These are phyloP conservation scores for Trichoderma asperellum DNA, from an alignment of 2,329 filamentous ascomycete genomes.

Conservation along the genomic window DNA sequence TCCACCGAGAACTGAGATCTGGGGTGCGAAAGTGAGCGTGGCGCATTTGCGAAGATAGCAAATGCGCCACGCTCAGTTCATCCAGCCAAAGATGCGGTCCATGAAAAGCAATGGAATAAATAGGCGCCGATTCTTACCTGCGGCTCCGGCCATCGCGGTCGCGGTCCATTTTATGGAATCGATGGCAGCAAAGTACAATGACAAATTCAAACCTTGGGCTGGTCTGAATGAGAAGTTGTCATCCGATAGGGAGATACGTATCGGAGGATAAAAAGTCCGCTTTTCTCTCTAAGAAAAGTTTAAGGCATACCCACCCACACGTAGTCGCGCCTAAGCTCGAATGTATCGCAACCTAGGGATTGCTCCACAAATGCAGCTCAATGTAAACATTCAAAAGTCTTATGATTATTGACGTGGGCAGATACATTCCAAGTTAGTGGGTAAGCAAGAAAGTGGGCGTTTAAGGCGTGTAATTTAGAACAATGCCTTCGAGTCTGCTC, in stretches of 20 bases:
- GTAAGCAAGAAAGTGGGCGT: not conserved
- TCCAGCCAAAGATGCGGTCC: not conserved
- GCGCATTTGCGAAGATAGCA: not conserved
- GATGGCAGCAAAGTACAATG: not conserved
- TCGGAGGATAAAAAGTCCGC: conserved; percentile 24
- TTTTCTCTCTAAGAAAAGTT: not conserved
- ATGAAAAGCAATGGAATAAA: not conserved
- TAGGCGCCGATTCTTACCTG: conserved; percentile 38
- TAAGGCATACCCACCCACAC: conserved; percentile 10
- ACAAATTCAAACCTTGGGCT: not conserved
- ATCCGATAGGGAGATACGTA: not conserved
- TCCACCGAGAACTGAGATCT: not conserved
- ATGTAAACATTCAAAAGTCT: not conserved
- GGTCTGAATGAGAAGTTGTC: not conserved
- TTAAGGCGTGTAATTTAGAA: not conserved
- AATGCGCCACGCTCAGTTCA: not conserved
- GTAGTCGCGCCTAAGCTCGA: conserved; percentile 7
- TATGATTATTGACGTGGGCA: not conserved
- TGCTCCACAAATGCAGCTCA: not conserved
- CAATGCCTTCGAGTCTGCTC: not conserved
- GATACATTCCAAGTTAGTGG: not conserved
- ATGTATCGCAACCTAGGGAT: not conserved
- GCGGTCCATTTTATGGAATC: conserved; percentile 41
- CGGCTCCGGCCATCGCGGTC: conserved; percentile 43
- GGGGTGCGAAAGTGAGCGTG: not conserved